Conservation (phyloP, 345 rosid species). For the Populus alba region DNA sequence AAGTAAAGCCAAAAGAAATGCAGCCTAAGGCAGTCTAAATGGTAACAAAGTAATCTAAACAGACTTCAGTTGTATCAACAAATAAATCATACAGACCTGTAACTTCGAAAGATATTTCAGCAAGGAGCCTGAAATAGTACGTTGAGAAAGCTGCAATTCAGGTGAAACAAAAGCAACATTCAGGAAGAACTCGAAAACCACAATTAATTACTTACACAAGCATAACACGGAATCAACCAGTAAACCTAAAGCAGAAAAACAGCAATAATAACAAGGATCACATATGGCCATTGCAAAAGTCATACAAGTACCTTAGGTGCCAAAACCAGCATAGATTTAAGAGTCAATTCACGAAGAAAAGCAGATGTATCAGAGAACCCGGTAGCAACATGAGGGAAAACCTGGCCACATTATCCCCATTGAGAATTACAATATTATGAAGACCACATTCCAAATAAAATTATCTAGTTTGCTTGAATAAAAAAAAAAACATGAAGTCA, state of each 20-base stretch:
- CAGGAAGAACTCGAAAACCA: slow-evolving; percentile 17
- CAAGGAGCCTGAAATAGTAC: slow-evolving; percentile 86
- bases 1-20: not conserved
- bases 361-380: slow-evolving; percentile 93
- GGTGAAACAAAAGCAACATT: slow-evolving; percentile 16
- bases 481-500: not conserved
- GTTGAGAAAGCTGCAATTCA: slow-evolving; percentile 85
- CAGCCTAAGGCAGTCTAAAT: slow-evolving; percentile 1
- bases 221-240: not conserved
- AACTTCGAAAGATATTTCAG: slow-evolving; percentile 92
- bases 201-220: not conserved
- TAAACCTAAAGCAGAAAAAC: not conserved
- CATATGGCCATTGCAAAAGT: not conserved
- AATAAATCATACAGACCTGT: slow-evolving; percentile 51
- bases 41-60: not conserved
- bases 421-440: not conserved
- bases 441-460: slow-evolving; percentile 1
- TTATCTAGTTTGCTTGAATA: slow-evolving; percentile 6
- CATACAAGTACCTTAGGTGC: slow-evolving; percentile 74
- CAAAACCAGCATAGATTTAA: slow-evolving; percentile 92
- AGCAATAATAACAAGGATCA: not conserved
- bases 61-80: not conserved
- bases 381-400: slow-evolving; percentile 86
- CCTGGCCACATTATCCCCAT: slow-evolving; percentile 43
- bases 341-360: slow-evolving; percentile 94